Base-by-base conservation (phyloP, 2,329 filamentous ascomycete species). In the Trichoderma arundinaceum region DNA sequence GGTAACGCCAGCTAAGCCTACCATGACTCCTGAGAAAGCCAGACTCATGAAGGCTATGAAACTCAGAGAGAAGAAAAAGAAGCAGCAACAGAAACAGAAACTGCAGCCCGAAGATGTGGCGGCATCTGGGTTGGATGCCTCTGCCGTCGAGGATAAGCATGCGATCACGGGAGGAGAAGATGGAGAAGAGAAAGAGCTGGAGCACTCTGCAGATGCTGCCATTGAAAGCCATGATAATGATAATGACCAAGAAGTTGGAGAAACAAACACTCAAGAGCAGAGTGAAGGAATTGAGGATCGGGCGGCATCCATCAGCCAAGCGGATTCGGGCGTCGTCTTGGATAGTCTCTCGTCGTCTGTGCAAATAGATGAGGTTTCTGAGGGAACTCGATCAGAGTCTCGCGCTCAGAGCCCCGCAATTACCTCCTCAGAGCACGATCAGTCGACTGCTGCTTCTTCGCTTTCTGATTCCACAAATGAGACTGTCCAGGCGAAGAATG, bases 1-100 rank as follows among this genome's bases (percentile, higher is more conserved):
- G 3, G 69, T 81, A 64, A 74, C 83, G 71, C 77, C 82, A 6
- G 70, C 71, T 43, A 80, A 79, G 71, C 77, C 79, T 77, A 72
- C 82, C 76, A 90, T 96, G 72, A 92, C 92, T 1, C 92, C 92
- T 0, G 95, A 99, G 77, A 98, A 96, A 80, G 88, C 92, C 67
- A 86, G 95, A 63, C 82, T 99, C 68, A 94, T 97, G 92, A 97
- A 96, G 80, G 95, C 95, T 7, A 85, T 97, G 79, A 91, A 97
- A 77, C 78, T 97, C 71, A 86, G 94, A 60, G 95, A 96, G 77
- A 92, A 91, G 78, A 93, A 92, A 76, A 88, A 80, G 75, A 80
- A 79, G 77, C 35, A 65, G 52, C 61, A 57, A 12, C 22, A 48
- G 9, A n/a, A 28, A 51, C 10, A 41, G 28, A 51, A 51, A 15